phyloP scores from a whole-genome alignment of 345 rosid genomes.

The Sisymbrium irio region DNA sequence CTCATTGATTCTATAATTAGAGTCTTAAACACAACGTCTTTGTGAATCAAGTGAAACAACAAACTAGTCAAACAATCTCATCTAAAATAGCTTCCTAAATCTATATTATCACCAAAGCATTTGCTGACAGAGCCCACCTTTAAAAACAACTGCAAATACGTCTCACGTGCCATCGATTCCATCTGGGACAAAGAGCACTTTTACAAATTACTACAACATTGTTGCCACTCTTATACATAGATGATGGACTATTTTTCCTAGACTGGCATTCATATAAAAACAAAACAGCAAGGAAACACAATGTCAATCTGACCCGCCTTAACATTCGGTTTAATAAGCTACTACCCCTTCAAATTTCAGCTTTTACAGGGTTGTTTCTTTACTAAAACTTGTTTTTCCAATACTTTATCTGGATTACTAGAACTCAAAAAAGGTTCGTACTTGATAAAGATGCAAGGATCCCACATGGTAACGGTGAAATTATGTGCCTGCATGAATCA shows the following conservation, averaged over 20 bases:
- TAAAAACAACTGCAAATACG: slow-evolving; percentile 56
- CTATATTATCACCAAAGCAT: slow-evolving; percentile 30
- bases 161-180: slow-evolving; percentile 96
- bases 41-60: slow-evolving; percentile 8
- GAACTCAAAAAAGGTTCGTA: slow-evolving; percentile 39
- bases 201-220: slow-evolving; percentile 26
- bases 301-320: neutral
- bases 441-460: slow-evolving; percentile 65
- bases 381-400: neutral
- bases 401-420: slow-evolving; percentile 11
- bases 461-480: slow-evolving; percentile 50
- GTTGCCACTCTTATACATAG: slow-evolving; percentile 18
- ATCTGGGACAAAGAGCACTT: slow-evolving; percentile 92
- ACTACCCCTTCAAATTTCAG: neutral
- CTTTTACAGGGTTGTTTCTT: neutral
- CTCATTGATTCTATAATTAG: neutral
- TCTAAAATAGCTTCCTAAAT: slow-evolving; percentile 22
- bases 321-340: neutral
- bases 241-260: slow-evolving; percentile 18
- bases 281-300: slow-evolving; percentile 2
- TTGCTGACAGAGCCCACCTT: slow-evolving; percentile 65
- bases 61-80: slow-evolving; percentile 19
- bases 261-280: neutral
- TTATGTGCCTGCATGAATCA: slow-evolving; percentile 99
- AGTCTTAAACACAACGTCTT: neutral